Evolutionary conservation across 148 eudicot species (phyloP), one percentile per base, ranked within the genome.

Genomic region (Selenicereus undatus): DNA sequence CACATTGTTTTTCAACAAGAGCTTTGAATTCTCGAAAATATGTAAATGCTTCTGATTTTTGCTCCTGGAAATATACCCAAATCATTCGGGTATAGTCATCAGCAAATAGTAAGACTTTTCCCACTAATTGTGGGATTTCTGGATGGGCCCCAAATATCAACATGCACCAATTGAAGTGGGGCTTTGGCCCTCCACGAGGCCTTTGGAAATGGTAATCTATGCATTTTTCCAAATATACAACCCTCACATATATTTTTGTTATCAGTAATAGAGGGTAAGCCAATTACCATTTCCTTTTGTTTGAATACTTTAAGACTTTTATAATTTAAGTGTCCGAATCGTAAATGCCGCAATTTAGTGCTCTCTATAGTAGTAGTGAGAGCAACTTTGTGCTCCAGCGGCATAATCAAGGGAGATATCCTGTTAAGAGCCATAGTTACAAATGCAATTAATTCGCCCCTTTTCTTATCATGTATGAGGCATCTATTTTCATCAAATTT

Each of bases 61-160:
- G 21, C 22, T 50, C 35, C 36, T 50, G 20, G 13, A 80, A 80
- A 62, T 79, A 80, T 26, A 76, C 73, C 83, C 77, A 84, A 4
- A 60, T 74, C 62, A 48, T 74, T 60, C 62, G 32, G 32, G 32
- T 32, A 32, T 32, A 32, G 32, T 32, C 32, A 32, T 32, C 32
- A 32, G 2, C 32, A 32, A 32, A 32, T 1, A 32, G 32, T 32
- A 32, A 1, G 32, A 32, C 32, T 32, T 32, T 32, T 32, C 32
- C 32, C 32, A 32, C 2, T 32, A 32, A 27, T n/a, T 14, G 26
- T 60, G 66, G 24, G n/a, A 18, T 60, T 50, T 50, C 14, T 50
- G 8, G 11, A 50, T 50, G 11, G 54, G 14, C 54, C 54, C 54
- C 54, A 8, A 14, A 1, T 50, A 14, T 50, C 11, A 50, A 1